These are phyloP conservation scores for Rutstroemia sp. DNA, from an alignment of 2,329 filamentous ascomycete genomes.

Conservation along the genomic window DNA sequence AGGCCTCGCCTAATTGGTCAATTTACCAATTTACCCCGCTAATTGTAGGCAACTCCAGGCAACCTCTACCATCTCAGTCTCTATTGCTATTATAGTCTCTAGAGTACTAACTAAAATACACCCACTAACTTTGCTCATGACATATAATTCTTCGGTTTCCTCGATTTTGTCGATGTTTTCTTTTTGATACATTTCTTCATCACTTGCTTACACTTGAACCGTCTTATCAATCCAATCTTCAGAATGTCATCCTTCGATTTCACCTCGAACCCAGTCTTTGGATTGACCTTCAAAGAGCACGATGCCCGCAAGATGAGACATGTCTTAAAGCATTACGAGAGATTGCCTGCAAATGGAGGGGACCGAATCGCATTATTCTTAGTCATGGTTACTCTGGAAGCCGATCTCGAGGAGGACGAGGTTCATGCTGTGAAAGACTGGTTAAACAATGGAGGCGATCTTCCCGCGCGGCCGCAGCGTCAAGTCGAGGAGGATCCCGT, in stretches of 20 bases:
- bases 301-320: conserved; percentile 18
- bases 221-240: background rate
- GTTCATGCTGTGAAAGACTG: conserved; percentile 13
- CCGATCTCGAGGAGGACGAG: conserved; percentile 11
- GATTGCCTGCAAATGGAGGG: conserved; percentile 9
- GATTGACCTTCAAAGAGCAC: conserved; percentile 19
- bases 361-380: conserved; percentile 13
- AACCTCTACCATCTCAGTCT: no score
- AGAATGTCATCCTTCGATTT: background rate
- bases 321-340: conserved; percentile 14
- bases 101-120: no score
- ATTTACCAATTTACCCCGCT: no score
- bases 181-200: background rate
- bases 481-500: background rate
- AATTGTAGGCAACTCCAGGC: no score
- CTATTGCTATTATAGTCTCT: no score
- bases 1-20: no score
- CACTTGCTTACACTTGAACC: background rate
- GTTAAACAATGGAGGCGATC: conserved; percentile 15
- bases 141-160: no score
- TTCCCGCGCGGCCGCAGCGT: background rate
- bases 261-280: conserved; percentile 12
- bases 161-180: no score
- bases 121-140: no score
- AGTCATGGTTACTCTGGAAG: conserved; percentile 10